Base-by-base conservation (phyloP, 2,329 filamentous ascomycete genomes). In the Talaromyces sp. region DNA sequence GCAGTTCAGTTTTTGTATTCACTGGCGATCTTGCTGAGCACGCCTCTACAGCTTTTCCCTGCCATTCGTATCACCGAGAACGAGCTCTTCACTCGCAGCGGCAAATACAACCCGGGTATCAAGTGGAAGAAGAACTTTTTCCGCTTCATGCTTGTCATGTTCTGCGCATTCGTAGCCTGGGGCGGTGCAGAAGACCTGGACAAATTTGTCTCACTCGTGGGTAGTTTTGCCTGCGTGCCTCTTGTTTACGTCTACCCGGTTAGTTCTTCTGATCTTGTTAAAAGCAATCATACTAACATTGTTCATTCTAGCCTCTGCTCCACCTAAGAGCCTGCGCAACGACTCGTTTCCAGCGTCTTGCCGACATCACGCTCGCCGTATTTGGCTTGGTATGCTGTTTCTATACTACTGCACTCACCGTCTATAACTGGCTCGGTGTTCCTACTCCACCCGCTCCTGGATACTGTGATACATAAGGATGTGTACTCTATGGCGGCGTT, bases 51-150 rank as follows among this genome's bases (percentile, higher is more conserved):
- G 72, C 92, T 99, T 66, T 99, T 97, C 81, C 94, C 94, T 0
- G 94, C 94, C 50, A 97, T 99, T 69, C 89, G 93, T 71, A 99
- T 99, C 70, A 91, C 91, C 35, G 92, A 96, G 76, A 96, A 96
- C 68, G 91, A 92, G 66, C 82, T 97, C 7, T 99, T 97, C 75
- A 96, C 90, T 26, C 84, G 89, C 71, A 96, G 92, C 64, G 92
- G 94, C 67, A 99, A 99, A 77, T 96, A 97, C 97, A 97, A 72
- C 14, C 92, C 92, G 0, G 94, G 91, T 72, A 96, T 99, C 81
- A 99, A 99, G 80, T 99, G 94, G 94, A 90, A 97, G 82, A 99
- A 99, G 86, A 99, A 99, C 68, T 80, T 89, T 35, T 99, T 96
- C 80, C 88, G 94, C 58, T 99, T 97, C 81, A 88, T 93, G 71